Base-by-base conservation (phyloP, 75 land plant genomes). In the Azolla pinnata region DNA sequence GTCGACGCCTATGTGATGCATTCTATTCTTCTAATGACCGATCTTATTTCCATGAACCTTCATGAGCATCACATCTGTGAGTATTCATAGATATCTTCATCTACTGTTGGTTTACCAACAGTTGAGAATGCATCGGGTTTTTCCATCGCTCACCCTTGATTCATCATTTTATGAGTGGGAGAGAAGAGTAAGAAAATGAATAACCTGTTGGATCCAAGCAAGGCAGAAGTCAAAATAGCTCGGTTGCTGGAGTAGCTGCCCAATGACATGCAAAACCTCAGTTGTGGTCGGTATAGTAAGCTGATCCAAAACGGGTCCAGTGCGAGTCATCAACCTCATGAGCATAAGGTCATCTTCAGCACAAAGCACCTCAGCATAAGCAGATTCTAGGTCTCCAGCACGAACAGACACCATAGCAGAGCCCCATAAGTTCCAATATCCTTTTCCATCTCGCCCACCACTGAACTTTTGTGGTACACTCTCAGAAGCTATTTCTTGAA, bases 401-500 rank as follows among this genome's bases (percentile, higher is more conserved):
- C 47, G 61, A 26, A 71, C 44, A 65, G 25, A 42, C 51, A 65
- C 74, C 54, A 66, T 65, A 25, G 62, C 74, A 8, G 48, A 61
- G 35, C 68, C 57, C 74, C 74, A 71, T 17, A 65, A 57, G 46
- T 50, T 47, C 74, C 74, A 71, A 33, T 54, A 64, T 12, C 19
- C 67, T 25, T 35, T 54, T 26, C 35, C 60, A n/a, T 0, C 33
- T 29, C 38, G 51, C 28, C 46, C 35, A 21, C 21, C 46, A 21
- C 25, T 33, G 1, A 29, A 21, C 24, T 57, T 32, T 29, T 28
- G 34, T 24, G 49, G 70, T 48, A 70, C 20, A 23, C 69, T 67
- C 57, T 85, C 80, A 24, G 70, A 76, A 50, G 77, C 85, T 33
- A 66, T n/a, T 60, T 80, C 86, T 12, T 79, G 79, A 2, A 71